Evolutionary conservation across 192 early-diverging fungal genomes (phyloP).

Genomic region (Coemansia interrupta): DNA sequence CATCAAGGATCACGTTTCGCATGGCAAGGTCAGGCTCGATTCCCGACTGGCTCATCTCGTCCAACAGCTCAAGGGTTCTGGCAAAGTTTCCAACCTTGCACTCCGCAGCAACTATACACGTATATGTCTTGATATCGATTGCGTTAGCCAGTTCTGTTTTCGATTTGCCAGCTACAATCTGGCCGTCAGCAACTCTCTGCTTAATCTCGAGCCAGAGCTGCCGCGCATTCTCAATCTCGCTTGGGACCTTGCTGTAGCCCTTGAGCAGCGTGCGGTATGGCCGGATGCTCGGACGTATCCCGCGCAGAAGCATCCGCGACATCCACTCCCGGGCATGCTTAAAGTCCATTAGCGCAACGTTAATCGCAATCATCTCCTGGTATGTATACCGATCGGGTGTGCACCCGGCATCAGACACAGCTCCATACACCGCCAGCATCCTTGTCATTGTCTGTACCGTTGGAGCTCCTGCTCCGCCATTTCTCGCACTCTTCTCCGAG

Average conservation of each 20-base stretch:
- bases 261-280: constrained; percentile 45
- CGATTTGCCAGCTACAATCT: constrained; percentile 13
- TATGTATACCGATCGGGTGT: constrained; percentile 35
- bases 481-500: neutral
- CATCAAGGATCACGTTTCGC: constrained; percentile 40
- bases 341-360: constrained; percentile 33
- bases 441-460: constrained; percentile 20
- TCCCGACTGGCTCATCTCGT: constrained; percentile 31
- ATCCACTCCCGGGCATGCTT: constrained; percentile 26
- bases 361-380: constrained; percentile 44
- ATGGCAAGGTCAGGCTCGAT: constrained; percentile 33
- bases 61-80: constrained; percentile 15
- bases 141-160: constrained; percentile 8
- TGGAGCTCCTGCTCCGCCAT: neutral
- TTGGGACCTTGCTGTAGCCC: constrained; percentile 24
- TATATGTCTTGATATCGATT: constrained; percentile 34
- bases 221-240: constrained; percentile 36
- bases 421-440: constrained; percentile 27
- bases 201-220: constrained; percentile 37
- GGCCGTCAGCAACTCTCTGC: constrained; percentile 6
- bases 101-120: constrained; percentile 39
- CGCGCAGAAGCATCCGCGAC: constrained; percentile 22
- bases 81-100: constrained; percentile 31
- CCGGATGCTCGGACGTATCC: constrained; percentile 28
- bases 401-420: constrained; percentile 9